These are phyloP conservation scores for Glomus cerebriforme DNA, from an alignment of 192 early-diverging fungal species.

Conservation along the genomic window DNA sequence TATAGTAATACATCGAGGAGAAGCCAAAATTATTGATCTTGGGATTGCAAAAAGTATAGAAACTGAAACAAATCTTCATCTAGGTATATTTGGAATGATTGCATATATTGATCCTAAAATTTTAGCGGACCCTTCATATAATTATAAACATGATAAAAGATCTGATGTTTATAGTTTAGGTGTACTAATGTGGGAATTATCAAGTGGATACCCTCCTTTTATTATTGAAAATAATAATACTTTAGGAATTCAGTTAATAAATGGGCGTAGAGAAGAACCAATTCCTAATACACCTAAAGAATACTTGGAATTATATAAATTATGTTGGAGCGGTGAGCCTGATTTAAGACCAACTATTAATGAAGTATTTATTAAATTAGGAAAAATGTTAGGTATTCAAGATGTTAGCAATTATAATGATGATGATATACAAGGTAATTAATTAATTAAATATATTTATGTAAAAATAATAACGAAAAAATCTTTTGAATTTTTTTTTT, in stretches of 20 bases:
- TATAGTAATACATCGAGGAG: too few relatives aligned
- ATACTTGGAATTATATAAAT: background rate
- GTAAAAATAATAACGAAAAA: too few relatives aligned
- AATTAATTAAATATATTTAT: too few relatives aligned
- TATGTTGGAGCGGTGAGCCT: background rate
- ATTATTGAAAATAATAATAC: background rate
- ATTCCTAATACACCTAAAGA: background rate
- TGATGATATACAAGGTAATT: too few relatives aligned
- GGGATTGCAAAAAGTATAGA: background rate
- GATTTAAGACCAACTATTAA: background rate
- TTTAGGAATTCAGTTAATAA: background rate
- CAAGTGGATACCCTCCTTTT: background rate
- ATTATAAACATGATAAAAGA: background rate
- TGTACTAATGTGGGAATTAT: background rate
- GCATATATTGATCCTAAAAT: background rate
- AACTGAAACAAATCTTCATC: background rate
- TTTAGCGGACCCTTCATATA: background rate
- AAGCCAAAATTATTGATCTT: too few relatives aligned
- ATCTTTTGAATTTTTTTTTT: too few relatives aligned
- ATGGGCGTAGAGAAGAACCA: background rate
- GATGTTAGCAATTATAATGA: too few relatives aligned
- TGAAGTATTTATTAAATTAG: background rate
- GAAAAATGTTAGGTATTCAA: too few relatives aligned
- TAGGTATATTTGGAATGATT: background rate
- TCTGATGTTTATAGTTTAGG: background rate